A percentile compares a stretch with the other conserved stretches of the same genome.
Conservation (phyloP, 2,329 filamentous ascomycete species). For the Nemania serpens region DNA sequence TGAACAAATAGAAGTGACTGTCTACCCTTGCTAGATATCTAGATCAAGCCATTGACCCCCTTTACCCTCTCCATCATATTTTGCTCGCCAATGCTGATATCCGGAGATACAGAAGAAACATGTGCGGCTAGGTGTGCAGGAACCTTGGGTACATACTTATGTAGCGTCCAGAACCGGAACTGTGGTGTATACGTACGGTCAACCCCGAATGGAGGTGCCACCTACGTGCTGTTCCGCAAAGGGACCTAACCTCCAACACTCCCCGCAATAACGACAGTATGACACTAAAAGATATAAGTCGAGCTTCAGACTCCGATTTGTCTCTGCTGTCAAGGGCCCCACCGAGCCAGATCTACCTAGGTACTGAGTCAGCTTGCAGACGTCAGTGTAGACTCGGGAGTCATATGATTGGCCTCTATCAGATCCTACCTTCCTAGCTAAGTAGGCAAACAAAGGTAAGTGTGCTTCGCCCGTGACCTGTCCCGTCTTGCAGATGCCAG, state of each 20-base stretch:
- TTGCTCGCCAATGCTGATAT: background rate
- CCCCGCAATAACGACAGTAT: too few relatives aligned
- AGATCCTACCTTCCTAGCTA: background rate
- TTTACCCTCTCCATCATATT: too few relatives aligned
- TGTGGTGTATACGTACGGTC: background rate
- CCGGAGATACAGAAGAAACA: background rate
- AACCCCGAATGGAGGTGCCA: too few relatives aligned
- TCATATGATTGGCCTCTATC: slow-evolving; percentile 13
- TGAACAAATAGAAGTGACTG: too few relatives aligned
- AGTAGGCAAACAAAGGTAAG: background rate
- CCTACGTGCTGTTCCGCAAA: too few relatives aligned
- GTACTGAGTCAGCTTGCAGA: slow-evolving; percentile 4
- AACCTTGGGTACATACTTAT: too few relatives aligned
- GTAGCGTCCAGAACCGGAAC: too few relatives aligned
- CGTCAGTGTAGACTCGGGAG: slow-evolving; percentile 7
- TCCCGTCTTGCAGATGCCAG: slow-evolving; percentile 6
- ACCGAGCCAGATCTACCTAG: slow-evolving; percentile 3
- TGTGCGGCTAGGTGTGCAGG: background rate
- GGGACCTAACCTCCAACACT: too few relatives aligned
- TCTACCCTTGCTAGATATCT: too few relatives aligned
- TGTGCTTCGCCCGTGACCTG: background rate
- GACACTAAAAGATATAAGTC: too few relatives aligned
- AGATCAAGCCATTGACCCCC: too few relatives aligned
- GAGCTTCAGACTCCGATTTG: too few relatives aligned
- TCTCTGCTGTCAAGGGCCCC: background rate